Evolutionary conservation across 1,284 basidiomycete genomes (phyloP).

Genomic region (Amylostereum chailletii): DNA sequence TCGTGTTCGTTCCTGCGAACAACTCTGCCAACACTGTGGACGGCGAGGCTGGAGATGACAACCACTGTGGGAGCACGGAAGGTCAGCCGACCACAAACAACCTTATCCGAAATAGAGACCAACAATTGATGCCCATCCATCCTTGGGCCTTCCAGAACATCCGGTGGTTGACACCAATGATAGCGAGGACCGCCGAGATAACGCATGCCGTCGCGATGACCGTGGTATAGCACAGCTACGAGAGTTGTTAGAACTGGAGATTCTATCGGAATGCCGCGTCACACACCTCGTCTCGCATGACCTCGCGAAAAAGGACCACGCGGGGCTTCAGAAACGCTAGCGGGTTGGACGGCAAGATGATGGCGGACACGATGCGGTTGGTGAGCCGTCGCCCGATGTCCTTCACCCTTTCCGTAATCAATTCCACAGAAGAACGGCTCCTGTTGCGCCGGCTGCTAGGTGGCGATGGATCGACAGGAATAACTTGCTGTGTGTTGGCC

Average conservation of each 20-base stretch:
- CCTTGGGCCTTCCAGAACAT: conserved; percentile 34
- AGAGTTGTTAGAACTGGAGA: neutral
- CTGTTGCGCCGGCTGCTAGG: too few species aligned
- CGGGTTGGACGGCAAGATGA: conserved; percentile 5
- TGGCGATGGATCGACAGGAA: too few species aligned
- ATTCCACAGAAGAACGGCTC: neutral
- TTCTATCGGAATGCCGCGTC: conserved; percentile 1
- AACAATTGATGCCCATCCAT: conserved; percentile 53
- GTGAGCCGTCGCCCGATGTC: conserved; percentile 1
- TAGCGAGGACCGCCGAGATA: conserved; percentile 38
- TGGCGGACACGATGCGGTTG: conserved; percentile 1
- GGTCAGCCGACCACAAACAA: conserved; percentile 5
- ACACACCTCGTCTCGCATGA: conserved; percentile 54
- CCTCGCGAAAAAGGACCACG: conserved; percentile 18
- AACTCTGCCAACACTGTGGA: conserved; percentile 56
- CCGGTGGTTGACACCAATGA: conserved; percentile 40
- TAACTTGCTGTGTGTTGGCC: too few species aligned
- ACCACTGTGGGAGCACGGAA: conserved; percentile 31
- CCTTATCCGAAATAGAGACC: conserved; percentile 15
- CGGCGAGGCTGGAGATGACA: conserved; percentile 45
- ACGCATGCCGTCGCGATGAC: conserved; percentile 43
- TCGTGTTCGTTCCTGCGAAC: conserved; percentile 57
- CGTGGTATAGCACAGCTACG: conserved; percentile 48
- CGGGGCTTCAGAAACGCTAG: conserved; percentile 8
- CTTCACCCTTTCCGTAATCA: neutral